These are phyloP conservation scores for Colletotrichum echinochloae DNA, from an alignment of 2,329 filamentous ascomycete genomes.

Conservation along the genomic window DNA sequence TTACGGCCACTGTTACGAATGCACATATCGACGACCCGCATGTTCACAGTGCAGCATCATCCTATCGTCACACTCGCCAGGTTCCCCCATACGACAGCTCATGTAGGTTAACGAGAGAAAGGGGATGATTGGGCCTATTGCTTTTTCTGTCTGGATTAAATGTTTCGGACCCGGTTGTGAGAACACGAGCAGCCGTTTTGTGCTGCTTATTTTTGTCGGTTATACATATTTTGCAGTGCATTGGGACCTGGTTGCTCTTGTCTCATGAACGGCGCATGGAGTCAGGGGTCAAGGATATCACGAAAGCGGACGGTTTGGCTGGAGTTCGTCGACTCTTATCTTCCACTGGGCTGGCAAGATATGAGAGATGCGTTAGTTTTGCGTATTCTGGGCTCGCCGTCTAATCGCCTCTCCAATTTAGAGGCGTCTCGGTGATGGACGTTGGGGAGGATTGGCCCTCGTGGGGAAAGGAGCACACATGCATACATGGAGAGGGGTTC, in stretches of 20 bases:
- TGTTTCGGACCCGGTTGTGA: constrained; percentile 32
- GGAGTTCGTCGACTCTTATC: constrained; percentile 49
- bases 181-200: constrained; percentile 33
- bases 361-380: constrained; percentile 21
- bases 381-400: constrained; percentile 17
- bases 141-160: constrained; percentile 30
- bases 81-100: background rate
- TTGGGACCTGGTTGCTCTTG: constrained; percentile 41
- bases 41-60: constrained; percentile 22
- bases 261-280: constrained; percentile 57
- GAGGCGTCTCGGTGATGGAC: constrained; percentile 9
- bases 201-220: constrained; percentile 36
- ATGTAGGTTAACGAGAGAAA: constrained; percentile 4
- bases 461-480: constrained; percentile 11
- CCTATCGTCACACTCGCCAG: constrained; percentile 11
- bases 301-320: constrained; percentile 51
- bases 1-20: constrained; percentile 47
- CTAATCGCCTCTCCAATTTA: constrained; percentile 9
- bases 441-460: constrained; percentile 10
- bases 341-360: constrained; percentile 33
- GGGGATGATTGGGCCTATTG: constrained; percentile 17
- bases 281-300: constrained; percentile 51
- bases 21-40: constrained; percentile 48
- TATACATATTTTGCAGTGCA: constrained; percentile 37
- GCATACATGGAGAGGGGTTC: background rate